Evolutionary conservation across 805 yeast genomes (phyloP).

Genomic region (Candida koratica): DNA sequence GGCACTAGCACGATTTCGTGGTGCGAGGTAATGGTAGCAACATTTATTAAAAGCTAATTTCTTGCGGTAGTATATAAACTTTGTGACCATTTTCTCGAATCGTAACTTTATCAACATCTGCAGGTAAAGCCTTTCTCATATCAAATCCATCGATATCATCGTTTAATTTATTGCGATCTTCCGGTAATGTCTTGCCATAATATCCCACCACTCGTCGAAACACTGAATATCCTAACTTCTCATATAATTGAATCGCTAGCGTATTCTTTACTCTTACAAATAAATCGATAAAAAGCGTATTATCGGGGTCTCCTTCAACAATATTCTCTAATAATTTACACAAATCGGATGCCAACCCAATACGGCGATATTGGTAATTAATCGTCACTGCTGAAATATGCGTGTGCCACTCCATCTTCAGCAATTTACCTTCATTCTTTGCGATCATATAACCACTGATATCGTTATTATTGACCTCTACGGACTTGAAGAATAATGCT

Average conservation of each 20-base stretch:
- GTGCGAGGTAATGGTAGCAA: slow-evolving; percentile 1
- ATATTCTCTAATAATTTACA: slow-evolving; percentile 70
- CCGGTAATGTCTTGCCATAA: slow-evolving; percentile 58
- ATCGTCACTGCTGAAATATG: slow-evolving; percentile 96
- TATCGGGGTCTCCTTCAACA: slow-evolving; percentile 68
- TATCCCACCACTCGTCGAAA: slow-evolving; percentile 87
- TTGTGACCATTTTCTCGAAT: slow-evolving; percentile 59
- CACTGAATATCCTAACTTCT: slow-evolving; percentile 79
- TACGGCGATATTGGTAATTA: slow-evolving; percentile 72
- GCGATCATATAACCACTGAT: slow-evolving; percentile 85
- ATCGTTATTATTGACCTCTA: slow-evolving; percentile 28
- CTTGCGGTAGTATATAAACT: slow-evolving; percentile 60
- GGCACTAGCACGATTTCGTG: too few species aligned
- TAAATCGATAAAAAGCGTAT: slow-evolving; percentile 81
- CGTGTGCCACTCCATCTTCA: slow-evolving; percentile 83
- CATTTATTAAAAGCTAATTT: slow-evolving; percentile 47
- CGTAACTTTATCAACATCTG: slow-evolving; percentile 54
- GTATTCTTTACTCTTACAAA: slow-evolving; percentile 85
- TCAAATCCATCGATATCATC: slow-evolving; percentile 87
- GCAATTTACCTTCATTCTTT: slow-evolving; percentile 78
- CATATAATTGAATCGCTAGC: slow-evolving; percentile 78
- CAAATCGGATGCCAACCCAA: slow-evolving; percentile 79
- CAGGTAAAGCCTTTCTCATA: slow-evolving; percentile 63
- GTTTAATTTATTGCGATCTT: slow-evolving; percentile 43
- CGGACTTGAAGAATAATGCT: slow-evolving; percentile 74